A percentile compares a stretch with the other conserved stretches of the same genome.
These are phyloP conservation scores for Psidium friedrichsthalianum DNA, from an alignment of 345 rosid genomes.

Conservation along the genomic window DNA sequence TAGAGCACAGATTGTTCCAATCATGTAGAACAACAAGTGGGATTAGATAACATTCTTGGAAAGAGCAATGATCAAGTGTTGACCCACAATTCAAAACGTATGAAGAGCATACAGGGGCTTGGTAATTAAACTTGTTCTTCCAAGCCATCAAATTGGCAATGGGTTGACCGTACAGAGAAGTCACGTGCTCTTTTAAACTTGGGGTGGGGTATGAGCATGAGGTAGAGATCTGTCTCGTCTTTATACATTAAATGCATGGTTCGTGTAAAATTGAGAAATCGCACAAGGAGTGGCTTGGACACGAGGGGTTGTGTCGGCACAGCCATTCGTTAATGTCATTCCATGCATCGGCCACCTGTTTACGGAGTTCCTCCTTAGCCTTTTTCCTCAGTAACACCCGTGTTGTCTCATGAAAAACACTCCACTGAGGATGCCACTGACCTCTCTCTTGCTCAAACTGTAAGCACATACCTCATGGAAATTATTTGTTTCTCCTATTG, in stretches of 20 bases:
- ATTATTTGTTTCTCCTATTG: neutral
- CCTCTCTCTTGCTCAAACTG: neutral
- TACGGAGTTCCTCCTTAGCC: neutral
- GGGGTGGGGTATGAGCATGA: slow-evolving; percentile 5
- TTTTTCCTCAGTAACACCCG: neutral
- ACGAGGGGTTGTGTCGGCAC: neutral
- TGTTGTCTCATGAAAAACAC: neutral
- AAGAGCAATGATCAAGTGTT: neutral
- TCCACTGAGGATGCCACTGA: neutral
- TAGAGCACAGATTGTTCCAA: too few relatives aligned
- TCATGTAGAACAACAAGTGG: too few relatives aligned
- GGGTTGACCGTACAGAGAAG: neutral
- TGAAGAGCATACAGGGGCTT: neutral
- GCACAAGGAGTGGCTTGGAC: neutral
- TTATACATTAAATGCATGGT: neutral
- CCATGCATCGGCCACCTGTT: neutral
- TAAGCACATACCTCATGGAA: neutral
- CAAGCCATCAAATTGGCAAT: neutral
- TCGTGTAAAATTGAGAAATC: neutral
- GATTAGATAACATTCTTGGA: too few relatives aligned
- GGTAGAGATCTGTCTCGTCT: neutral
- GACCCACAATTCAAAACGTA: neutral
- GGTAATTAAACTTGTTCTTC: neutral
- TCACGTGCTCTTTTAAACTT: neutral
- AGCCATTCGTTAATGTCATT: neutral